Evolutionary conservation across 495 filamentous ascomycete genomes (phyloP).

Genomic region (Penicillium cosmopolitanum): DNA sequence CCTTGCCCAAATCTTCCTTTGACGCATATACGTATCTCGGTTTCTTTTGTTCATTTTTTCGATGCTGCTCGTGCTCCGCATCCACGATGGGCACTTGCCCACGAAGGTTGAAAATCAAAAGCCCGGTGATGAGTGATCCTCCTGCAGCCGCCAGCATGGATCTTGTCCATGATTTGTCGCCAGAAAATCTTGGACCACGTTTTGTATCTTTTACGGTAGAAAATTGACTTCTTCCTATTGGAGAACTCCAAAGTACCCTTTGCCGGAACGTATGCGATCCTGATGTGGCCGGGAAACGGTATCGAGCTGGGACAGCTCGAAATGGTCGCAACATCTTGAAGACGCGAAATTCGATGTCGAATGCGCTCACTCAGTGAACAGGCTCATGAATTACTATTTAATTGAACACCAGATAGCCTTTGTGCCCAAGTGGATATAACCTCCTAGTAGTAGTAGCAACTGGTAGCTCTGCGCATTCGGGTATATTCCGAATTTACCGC

Average conservation of each 20-base stretch:
- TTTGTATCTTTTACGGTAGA: neutral
- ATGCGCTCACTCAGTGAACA: neutral
- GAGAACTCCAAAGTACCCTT: neutral
- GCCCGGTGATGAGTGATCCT: neutral
- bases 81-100: neutral
- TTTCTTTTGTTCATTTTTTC: neutral
- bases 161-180: neutral
- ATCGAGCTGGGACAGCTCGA: neutral
- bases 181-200: neutral
- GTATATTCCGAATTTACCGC: neutral
- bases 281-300: neutral
- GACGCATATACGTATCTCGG: neutral
- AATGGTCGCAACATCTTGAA: neutral
- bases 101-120: neutral
- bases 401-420: neutral
- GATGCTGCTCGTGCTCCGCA: neutral
- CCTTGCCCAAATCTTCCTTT: neutral
- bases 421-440: neutral
- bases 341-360: neutral
- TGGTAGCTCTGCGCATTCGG: neutral
- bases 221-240: neutral
- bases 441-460: neutral
- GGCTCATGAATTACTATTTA: neutral
- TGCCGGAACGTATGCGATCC: neutral
- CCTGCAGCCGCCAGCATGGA: neutral